A percentile compares a stretch with the other conserved stretches of the same genome.
These are phyloP conservation scores for Quercus lobata DNA, from an alignment of 331 rosid genomes.

Conservation along the genomic window DNA sequence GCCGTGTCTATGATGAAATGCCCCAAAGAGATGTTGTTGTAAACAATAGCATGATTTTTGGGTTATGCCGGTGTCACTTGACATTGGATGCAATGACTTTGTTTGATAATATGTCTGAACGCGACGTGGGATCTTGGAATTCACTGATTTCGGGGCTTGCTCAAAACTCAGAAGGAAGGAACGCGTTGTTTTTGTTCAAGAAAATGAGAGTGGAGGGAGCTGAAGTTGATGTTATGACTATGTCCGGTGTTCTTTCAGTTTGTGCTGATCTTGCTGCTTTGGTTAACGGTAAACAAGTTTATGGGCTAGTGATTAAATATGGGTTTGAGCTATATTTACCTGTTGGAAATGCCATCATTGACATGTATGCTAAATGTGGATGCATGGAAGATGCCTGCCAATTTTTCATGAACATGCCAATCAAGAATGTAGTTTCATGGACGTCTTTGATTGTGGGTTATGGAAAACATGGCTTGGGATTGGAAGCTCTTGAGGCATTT, in stretches of 20 bases:
- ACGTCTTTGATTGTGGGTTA: slow-evolving; percentile 23
- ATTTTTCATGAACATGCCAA: slow-evolving; percentile 17
- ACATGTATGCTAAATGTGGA: slow-evolving; percentile 40
- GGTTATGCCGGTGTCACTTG: slow-evolving; percentile 11
- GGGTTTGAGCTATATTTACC: slow-evolving; percentile 25
- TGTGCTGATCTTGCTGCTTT: slow-evolving; percentile 28
- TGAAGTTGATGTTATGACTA: slow-evolving; percentile 22
- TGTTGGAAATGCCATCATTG: slow-evolving; percentile 18
- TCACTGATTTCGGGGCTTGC: slow-evolving; percentile 26
- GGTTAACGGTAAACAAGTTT: background rate
- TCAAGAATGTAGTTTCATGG: slow-evolving; percentile 29
- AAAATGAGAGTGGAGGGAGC: slow-evolving; percentile 25
- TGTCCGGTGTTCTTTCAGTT: slow-evolving; percentile 28
- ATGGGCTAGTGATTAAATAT: slow-evolving; percentile 17
- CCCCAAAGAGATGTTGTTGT: slow-evolving; percentile 27
- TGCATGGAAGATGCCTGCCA: slow-evolving; percentile 9
- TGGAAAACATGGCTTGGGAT: slow-evolving; percentile 23
- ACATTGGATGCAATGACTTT: slow-evolving; percentile 17
- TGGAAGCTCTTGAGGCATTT: slow-evolving; percentile 26
- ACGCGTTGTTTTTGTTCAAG: slow-evolving; percentile 23
- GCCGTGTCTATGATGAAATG: slow-evolving; percentile 27
- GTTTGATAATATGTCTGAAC: slow-evolving; percentile 21
- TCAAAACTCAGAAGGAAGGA: slow-evolving; percentile 19
- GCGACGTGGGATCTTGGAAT: slow-evolving; percentile 33
- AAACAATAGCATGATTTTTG: slow-evolving; percentile 27